A percentile compares a stretch with the other conserved stretches of the same genome.
These are phyloP conservation scores for Cyberlindnera saturnus DNA, from an alignment of 805 yeast species.

Conservation along the genomic window DNA sequence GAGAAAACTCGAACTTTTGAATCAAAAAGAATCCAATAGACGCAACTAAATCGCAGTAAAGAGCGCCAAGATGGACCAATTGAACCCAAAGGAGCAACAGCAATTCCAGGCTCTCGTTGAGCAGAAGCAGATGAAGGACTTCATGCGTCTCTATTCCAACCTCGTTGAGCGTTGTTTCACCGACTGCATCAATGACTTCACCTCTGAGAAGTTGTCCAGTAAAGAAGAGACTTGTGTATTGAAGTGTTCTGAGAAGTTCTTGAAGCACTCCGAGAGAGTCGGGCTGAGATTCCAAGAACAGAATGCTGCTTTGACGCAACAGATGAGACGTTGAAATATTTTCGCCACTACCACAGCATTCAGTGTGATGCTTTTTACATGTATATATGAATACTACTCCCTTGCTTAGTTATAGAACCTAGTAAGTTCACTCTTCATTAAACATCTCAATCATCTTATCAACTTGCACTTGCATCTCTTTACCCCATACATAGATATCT, in stretches of 20 bases:
- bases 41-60: no score
- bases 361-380: no score
- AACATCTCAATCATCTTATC: slow-evolving; percentile 51
- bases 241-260: slow-evolving; percentile 94
- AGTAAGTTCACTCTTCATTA: slow-evolving; percentile 16
- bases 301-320: slow-evolving; percentile 75
- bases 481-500: slow-evolving; percentile 55
- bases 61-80: slow-evolving; percentile 69
- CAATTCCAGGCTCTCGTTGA: slow-evolving; percentile 93
- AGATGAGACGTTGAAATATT: slow-evolving; percentile 36
- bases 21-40: not conserved
- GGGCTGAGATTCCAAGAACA: slow-evolving; percentile 99
- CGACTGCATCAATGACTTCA: slow-evolving; percentile 98
- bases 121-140: slow-evolving; percentile 97
- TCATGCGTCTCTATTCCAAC: slow-evolving; percentile 93
- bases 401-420: no score
- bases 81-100: slow-evolving; percentile 93
- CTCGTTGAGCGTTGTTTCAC: slow-evolving; percentile 95
- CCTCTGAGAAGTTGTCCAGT: slow-evolving; percentile 78
- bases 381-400: no score
- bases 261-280: slow-evolving; percentile 96
- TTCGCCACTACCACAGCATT: no score
- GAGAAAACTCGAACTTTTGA: not conserved
- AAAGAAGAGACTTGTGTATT: slow-evolving; percentile 83
- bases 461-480: slow-evolving; percentile 67